These are phyloP conservation scores for Saturnispora zaruensis DNA, from an alignment of 805 yeast species.

Conservation along the genomic window DNA sequence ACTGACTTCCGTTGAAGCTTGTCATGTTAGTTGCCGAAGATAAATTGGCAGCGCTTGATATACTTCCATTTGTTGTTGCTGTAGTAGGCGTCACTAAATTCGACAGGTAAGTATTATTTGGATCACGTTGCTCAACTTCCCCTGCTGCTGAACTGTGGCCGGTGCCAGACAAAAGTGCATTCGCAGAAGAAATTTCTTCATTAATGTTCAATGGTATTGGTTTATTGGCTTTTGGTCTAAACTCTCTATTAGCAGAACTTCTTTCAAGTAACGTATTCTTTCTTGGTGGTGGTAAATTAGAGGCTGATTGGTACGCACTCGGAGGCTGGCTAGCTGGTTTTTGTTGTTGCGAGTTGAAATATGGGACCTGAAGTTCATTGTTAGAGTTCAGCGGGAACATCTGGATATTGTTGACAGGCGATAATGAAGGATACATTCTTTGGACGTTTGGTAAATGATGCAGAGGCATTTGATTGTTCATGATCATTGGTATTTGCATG, in stretches of 20 bases:
- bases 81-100: slow-evolving; percentile 6
- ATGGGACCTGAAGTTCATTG: neutral
- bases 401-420: neutral
- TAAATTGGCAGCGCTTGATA: neutral
- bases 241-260: slow-evolving; percentile 13
- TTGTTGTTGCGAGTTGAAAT: neutral
- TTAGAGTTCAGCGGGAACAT: neutral
- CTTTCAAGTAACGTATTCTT: slow-evolving; percentile 13
- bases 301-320: slow-evolving; percentile 3
- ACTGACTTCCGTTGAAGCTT: slow-evolving; percentile 5
- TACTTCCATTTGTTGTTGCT: slow-evolving; percentile 7
- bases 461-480: neutral
- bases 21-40: neutral
- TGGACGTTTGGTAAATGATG: neutral
- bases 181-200: neutral
- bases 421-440: neutral
- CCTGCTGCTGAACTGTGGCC: slow-evolving; percentile 1
- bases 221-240: slow-evolving; percentile 26
- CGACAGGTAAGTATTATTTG: neutral
- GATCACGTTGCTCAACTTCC: neutral
- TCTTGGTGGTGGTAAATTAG: slow-evolving; percentile 26
- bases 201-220: slow-evolving; percentile 26
- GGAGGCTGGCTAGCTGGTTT: neutral
- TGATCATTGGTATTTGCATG: neutral
- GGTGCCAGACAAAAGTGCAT: neutral